Evolutionary conservation across 768 basidiomycete species (phyloP).

Genomic region (Xerocomellus chrysenteron): DNA sequence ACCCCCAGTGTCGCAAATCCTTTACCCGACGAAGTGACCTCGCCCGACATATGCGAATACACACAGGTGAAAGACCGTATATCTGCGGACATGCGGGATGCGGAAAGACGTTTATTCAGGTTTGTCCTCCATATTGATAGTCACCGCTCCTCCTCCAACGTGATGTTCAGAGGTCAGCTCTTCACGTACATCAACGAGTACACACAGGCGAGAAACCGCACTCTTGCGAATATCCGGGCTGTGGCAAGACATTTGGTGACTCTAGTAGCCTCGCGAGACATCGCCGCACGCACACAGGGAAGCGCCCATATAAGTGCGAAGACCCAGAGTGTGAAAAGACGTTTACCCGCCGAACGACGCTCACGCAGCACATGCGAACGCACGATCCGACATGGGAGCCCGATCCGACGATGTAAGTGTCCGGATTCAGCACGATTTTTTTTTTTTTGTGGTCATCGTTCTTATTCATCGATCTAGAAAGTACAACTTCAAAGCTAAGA

Average conservation of each 20-base stretch:
- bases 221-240: constrained; percentile 84
- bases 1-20: constrained; percentile 72
- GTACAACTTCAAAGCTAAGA: constrained; percentile 79
- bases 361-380: constrained; percentile 85
- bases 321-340: constrained; percentile 82
- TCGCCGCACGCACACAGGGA: constrained; percentile 85
- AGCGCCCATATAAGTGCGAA: constrained; percentile 84
- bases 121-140: constrained; percentile 30
- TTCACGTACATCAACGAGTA: constrained; percentile 85
- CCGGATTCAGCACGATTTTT: constrained; percentile 1
- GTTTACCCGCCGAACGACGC: constrained; percentile 80
- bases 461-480: constrained; percentile 45
- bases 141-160: constrained; percentile 5
- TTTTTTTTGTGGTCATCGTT: not conserved
- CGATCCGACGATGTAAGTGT: constrained; percentile 74
- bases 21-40: constrained; percentile 85
- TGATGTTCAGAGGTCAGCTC: constrained; percentile 69
- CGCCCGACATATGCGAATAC: constrained; percentile 83
- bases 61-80: constrained; percentile 88
- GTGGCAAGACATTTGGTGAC: constrained; percentile 86
- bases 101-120: constrained; percentile 92
- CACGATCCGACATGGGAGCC: constrained; percentile 86
- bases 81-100: constrained; percentile 69
- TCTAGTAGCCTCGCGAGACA: constrained; percentile 91
- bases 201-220: constrained; percentile 95